Conservation (phyloP, 306 rosid genomes). For the Arachis hypogaea region DNA sequence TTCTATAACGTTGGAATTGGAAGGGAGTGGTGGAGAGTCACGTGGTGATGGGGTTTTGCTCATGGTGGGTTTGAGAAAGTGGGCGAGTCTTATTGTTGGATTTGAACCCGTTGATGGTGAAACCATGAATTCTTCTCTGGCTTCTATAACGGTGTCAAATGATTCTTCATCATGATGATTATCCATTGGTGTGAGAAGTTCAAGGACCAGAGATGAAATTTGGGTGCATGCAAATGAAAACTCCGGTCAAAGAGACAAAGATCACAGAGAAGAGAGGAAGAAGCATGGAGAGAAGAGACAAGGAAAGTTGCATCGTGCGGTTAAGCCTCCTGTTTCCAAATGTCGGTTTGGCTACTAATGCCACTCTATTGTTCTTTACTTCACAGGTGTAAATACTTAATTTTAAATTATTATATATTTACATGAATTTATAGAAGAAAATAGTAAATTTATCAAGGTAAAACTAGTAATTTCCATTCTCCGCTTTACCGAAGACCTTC, state of each 20-base stretch:
- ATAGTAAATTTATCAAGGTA: too few species aligned
- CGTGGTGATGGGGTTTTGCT: not conserved
- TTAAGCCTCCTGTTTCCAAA: too few species aligned
- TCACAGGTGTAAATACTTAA: too few species aligned
- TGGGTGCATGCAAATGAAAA: not conserved
- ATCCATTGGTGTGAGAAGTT: slow-evolving; percentile 1
- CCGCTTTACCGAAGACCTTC: too few species aligned
- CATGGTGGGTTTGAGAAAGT: slow-evolving; percentile 43
- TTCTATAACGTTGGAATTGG: not conserved
- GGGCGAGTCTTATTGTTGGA: slow-evolving; percentile 30
- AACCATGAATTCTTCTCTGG: slow-evolving; percentile 43
- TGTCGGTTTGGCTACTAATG: too few species aligned
- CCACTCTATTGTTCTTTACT: too few species aligned
- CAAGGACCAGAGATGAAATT: not conserved
- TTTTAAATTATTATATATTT: too few species aligned
- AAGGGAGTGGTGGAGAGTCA: not conserved
- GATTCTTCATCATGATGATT: not conserved
- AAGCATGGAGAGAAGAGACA: too few species aligned
- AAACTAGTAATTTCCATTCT: too few species aligned
- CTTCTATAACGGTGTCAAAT: slow-evolving; percentile 18
- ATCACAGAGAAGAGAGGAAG: too few species aligned
- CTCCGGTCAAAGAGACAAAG: not conserved
- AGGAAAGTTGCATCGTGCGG: too few species aligned
- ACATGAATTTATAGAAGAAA: too few species aligned
- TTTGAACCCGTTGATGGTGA: slow-evolving; percentile 32